phyloP scores from a whole-genome alignment of 768 basidiomycete genomes.

The Lactifluus piperatus region DNA sequence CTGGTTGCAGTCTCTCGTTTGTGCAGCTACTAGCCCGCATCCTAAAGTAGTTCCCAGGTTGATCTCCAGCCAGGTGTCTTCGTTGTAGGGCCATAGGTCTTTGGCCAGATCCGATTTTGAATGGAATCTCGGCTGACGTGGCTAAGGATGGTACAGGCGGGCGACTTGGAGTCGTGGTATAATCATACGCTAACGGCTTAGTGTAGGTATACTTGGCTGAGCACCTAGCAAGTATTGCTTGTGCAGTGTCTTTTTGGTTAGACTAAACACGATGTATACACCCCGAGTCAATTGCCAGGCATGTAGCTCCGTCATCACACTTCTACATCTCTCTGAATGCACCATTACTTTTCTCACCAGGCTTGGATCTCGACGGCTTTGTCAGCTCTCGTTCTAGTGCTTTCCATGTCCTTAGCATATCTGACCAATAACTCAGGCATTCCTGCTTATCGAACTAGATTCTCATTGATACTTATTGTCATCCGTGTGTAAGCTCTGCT shows the following conservation, averaged over 20 bases:
- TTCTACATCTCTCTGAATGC: no score
- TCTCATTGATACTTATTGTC: not conserved
- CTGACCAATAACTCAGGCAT: no score
- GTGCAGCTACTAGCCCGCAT: no score
- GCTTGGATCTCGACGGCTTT: not conserved
- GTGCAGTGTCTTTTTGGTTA: not conserved
- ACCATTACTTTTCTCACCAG: no score
- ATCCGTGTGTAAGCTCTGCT: not conserved
- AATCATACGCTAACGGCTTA: not conserved
- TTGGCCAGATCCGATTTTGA: no score
- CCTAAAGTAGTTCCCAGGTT: no score
- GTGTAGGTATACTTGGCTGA: not conserved
- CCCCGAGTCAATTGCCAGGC: not conserved
- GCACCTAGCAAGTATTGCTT: not conserved
- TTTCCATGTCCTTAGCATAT: no score
- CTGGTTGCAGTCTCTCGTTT: no score
- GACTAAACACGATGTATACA: not conserved
- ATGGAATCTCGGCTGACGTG: not conserved
- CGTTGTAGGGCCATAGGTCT: no score
- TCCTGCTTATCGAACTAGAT: not conserved
- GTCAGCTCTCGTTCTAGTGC: no score
- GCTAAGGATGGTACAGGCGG: not conserved
- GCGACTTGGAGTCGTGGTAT: no score
- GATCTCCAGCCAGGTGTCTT: no score
- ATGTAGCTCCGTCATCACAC: not conserved